A percentile compares a stretch with the other conserved stretches of the same genome.
Conservation (phyloP, 2,329 filamentous ascomycete species). For the Phialophora expanda region DNA sequence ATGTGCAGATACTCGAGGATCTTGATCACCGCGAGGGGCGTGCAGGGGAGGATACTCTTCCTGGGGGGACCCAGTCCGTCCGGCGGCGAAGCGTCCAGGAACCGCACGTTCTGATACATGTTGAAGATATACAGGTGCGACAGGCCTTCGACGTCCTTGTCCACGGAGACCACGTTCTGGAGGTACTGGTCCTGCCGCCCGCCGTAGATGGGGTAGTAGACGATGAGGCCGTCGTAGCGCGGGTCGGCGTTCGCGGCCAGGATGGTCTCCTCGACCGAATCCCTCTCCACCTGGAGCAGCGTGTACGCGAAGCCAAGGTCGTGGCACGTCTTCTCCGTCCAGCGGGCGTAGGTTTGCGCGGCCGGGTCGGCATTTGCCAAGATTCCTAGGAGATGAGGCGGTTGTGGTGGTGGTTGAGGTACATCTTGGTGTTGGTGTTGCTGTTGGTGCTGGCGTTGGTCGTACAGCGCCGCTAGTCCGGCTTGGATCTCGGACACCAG, state of each 20-base stretch:
- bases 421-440: not conserved
- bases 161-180: constrained; percentile 86
- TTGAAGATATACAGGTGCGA: constrained; percentile 95
- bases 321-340: constrained; percentile 93
- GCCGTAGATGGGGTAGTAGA: constrained; percentile 98
- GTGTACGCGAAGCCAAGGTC: constrained; percentile 91
- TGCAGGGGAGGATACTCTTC: constrained; percentile 95
- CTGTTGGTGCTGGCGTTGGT: constrained; percentile 50
- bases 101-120: constrained; percentile 99
- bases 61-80: constrained; percentile 52
- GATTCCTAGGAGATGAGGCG: constrained; percentile 80
- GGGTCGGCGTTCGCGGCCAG: constrained; percentile 80
- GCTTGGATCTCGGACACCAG: constrained; percentile 78
- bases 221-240: constrained; percentile 83
- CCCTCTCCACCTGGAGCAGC: constrained; percentile 80
- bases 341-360: constrained; percentile 91
- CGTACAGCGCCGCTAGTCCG: constrained; percentile 71
- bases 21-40: constrained; percentile 93
- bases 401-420: not conserved
- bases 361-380: constrained; percentile 90
- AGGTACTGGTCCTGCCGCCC: constrained; percentile 87
- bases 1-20: constrained; percentile 94
- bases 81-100: constrained; percentile 76
- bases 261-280: constrained; percentile 87
- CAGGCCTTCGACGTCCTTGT: constrained; percentile 95